These are phyloP conservation scores for Triangularia verruculosa DNA, from an alignment of 2,329 filamentous ascomycete genomes.

Conservation along the genomic window DNA sequence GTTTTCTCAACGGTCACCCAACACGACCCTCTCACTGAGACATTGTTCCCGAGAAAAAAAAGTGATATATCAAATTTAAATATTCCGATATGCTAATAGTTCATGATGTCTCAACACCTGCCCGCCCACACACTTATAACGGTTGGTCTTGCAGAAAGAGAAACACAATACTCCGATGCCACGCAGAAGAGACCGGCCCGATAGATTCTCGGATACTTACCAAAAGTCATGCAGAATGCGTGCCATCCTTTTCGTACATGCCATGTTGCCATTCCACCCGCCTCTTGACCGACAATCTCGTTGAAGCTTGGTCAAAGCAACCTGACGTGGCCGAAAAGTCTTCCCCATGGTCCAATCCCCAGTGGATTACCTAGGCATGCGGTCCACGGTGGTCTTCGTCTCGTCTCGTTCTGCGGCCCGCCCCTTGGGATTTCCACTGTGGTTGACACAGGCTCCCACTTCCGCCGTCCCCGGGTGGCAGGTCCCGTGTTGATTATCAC, in stretches of 20 bases:
- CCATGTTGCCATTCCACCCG: neutral
- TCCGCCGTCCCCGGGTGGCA: too few species aligned
- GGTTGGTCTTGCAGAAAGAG: neutral
- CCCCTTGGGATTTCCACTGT: too few species aligned
- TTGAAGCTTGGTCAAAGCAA: too few species aligned
- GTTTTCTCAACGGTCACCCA: neutral
- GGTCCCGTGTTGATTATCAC: too few species aligned
- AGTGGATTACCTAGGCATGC: neutral
- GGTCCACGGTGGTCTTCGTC: too few species aligned
- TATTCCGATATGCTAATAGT: neutral
- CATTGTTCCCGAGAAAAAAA: neutral
- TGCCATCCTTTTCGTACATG: neutral
- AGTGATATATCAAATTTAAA: neutral
- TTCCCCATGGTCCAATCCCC: neutral
- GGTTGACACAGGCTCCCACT: too few species aligned
- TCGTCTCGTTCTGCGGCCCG: too few species aligned
- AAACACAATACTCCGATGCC: neutral
- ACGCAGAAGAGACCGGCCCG: neutral
- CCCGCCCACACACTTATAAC: too few species aligned
- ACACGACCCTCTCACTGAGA: neutral
- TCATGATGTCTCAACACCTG: too few species aligned
- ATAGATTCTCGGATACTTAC: neutral
- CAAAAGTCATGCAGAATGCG: neutral
- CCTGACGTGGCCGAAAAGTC: neutral
- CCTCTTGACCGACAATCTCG: neutral